Conservation (phyloP, 2,329 filamentous ascomycete genomes). For the Fusarium euwallaceae region DNA sequence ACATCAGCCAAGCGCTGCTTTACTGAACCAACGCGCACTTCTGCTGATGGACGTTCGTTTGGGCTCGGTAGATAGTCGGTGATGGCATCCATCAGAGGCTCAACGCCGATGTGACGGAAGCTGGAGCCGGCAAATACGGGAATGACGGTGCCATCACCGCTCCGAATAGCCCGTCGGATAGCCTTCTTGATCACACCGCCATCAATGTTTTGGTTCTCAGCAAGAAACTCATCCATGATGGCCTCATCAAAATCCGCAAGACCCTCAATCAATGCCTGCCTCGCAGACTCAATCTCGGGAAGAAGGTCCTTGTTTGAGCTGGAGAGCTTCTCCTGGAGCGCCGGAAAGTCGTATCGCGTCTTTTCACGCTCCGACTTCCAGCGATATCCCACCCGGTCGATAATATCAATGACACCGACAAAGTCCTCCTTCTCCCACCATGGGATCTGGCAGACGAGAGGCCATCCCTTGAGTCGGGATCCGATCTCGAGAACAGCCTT, state of each 20-base stretch:
- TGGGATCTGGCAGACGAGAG: slow-evolving; percentile 92
- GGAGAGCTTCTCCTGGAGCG: slow-evolving; percentile 57
- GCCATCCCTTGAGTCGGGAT: slow-evolving; percentile 83
- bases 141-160: slow-evolving; percentile 78
- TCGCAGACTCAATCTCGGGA: slow-evolving; percentile 80
- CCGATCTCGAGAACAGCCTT: slow-evolving; percentile 89
- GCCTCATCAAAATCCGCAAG: slow-evolving; percentile 90
- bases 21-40: slow-evolving; percentile 77
- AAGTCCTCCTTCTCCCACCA: slow-evolving; percentile 91
- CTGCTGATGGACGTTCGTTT: slow-evolving; percentile 81
- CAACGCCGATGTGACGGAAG: slow-evolving; percentile 93
- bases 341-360: slow-evolving; percentile 50
- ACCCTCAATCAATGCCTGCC: slow-evolving; percentile 82
- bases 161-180: slow-evolving; percentile 78
- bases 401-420: slow-evolving; percentile 85
- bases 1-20: slow-evolving; percentile 53
- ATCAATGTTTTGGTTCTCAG: slow-evolving; percentile 80
- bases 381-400: slow-evolving; percentile 79
- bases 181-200: slow-evolving; percentile 76
- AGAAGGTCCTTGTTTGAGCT: slow-evolving; percentile 64
- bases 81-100: slow-evolving; percentile 89
- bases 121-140: slow-evolving; percentile 93
- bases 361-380: slow-evolving; percentile 69
- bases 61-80: slow-evolving; percentile 90
- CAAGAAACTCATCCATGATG: slow-evolving; percentile 87